phyloP scores from a whole-genome alignment of 257 asterid species.

The Marsdenia floribunda region DNA sequence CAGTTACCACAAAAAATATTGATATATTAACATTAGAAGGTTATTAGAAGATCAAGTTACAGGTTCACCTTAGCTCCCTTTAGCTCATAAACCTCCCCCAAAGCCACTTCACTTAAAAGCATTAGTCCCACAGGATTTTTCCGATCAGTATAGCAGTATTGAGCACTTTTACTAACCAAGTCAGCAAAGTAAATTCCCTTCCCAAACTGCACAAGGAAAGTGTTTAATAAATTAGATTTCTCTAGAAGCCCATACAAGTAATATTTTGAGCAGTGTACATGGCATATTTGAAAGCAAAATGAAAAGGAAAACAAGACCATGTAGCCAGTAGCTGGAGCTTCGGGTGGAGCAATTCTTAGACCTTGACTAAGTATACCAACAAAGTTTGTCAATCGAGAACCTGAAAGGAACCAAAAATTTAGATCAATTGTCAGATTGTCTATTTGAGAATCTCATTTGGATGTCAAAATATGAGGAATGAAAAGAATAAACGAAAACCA shows the following conservation, averaged over 20 bases:
- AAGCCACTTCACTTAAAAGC: slow-evolving; percentile 95
- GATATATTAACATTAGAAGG: slow-evolving; percentile 2
- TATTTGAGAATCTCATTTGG: slow-evolving; percentile 3
- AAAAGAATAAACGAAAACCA: neutral
- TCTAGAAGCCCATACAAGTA: neutral
- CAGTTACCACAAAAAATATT: neutral
- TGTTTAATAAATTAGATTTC: neutral
- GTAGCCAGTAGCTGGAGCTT: slow-evolving; percentile 98
- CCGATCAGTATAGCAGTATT: slow-evolving; percentile 72
- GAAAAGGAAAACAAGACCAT: slow-evolving; percentile 48
- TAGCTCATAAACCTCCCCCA: slow-evolving; percentile 79
- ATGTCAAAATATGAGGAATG: neutral
- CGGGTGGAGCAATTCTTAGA: slow-evolving; percentile 95
- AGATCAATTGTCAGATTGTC: neutral
- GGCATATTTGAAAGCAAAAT: slow-evolving; percentile 6
- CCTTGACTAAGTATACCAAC: slow-evolving; percentile 98
- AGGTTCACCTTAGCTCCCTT: slow-evolving; percentile 60
- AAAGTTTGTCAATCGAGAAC: slow-evolving; percentile 90
- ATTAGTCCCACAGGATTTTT: slow-evolving; percentile 89
- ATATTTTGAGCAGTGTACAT: neutral
- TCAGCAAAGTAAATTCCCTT: slow-evolving; percentile 97
- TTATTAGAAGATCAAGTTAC: slow-evolving; percentile 3
- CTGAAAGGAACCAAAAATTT: slow-evolving; percentile 36
- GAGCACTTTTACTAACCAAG: slow-evolving; percentile 97
- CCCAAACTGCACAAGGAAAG: slow-evolving; percentile 51